Conservation (phyloP, 2,329 filamentous ascomycete genomes). For the Colletotrichum viniferum region DNA sequence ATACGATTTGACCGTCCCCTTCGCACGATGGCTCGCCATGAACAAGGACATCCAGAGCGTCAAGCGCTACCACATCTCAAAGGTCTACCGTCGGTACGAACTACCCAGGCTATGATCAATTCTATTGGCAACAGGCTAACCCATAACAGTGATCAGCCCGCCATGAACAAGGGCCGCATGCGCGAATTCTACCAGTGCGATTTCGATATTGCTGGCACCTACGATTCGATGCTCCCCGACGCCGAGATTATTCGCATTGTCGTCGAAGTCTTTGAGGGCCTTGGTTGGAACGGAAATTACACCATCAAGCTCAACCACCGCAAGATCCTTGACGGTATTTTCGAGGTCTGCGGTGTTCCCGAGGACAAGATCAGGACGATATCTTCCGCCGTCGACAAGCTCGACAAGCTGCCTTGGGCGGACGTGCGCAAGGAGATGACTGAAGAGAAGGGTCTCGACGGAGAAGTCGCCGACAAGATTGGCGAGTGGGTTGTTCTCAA, state of each 20-base stretch:
- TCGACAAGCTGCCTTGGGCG: conserved; percentile 90
- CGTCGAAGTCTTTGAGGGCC: conserved; percentile 81
- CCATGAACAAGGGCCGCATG: conserved; percentile 91
- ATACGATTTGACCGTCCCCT: conserved; percentile 88
- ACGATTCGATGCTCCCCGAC: conserved; percentile 91
- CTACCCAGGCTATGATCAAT: neutral
- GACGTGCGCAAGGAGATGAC: conserved; percentile 94
- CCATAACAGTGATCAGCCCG: conserved; percentile 68
- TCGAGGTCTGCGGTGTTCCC: conserved; percentile 89
- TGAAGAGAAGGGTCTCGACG: conserved; percentile 83
- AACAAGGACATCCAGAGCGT: conserved; percentile 82
- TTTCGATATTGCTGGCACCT: conserved; percentile 88
- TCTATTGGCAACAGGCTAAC: conserved; percentile 32
- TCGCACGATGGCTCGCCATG: conserved; percentile 93
- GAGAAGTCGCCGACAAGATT: conserved; percentile 82
- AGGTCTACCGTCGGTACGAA: conserved; percentile 62
- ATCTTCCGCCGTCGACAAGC: conserved; percentile 91
- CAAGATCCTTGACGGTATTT: conserved; percentile 91
- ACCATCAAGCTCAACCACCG: conserved; percentile 96
- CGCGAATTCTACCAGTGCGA: conserved; percentile 98
- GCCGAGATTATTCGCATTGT: conserved; percentile 87
- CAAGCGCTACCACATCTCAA: conserved; percentile 94
- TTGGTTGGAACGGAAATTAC: conserved; percentile 76
- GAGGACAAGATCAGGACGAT: conserved; percentile 86
- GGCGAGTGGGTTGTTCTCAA: conserved; percentile 82